phyloP scores from a whole-genome alignment of 768 basidiomycete species.

The Suillus ampliporus region DNA sequence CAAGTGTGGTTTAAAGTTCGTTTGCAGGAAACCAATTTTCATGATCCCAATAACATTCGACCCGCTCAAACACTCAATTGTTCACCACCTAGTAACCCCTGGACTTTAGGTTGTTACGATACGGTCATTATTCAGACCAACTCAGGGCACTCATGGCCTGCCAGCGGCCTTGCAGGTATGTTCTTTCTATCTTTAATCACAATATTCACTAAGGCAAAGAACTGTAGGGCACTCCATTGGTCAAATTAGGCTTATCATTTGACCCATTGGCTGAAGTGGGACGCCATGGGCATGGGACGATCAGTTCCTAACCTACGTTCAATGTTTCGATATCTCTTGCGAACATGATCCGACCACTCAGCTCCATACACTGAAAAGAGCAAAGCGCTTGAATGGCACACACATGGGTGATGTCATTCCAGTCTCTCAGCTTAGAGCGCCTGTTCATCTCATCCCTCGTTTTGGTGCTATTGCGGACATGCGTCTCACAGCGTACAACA shows the following conservation, averaged over 20 bases:
- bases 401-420: slow-evolving; percentile 36
- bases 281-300: too few species aligned
- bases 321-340: slow-evolving; percentile 30
- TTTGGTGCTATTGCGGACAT: slow-evolving; percentile 32
- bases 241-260: slow-evolving; percentile 7
- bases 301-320: slow-evolving; percentile 32
- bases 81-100: neutral
- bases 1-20: slow-evolving; percentile 10
- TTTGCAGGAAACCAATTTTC: neutral
- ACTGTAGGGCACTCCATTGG: slow-evolving; percentile 9
- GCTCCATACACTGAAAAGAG: slow-evolving; percentile 30
- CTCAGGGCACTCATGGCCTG: neutral
- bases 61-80: slow-evolving; percentile 9
- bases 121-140: neutral
- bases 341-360: slow-evolving; percentile 23
- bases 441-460: slow-evolving; percentile 33
- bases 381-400: slow-evolving; percentile 17
- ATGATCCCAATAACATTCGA: neutral
- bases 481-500: slow-evolving; percentile 28
- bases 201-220: too few species aligned
- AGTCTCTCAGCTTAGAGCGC: slow-evolving; percentile 25
- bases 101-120: slow-evolving; percentile 5
- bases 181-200: too few species aligned
- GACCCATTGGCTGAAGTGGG: neutral
- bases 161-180: neutral